Evolutionary conservation across 371 early-diverging fungal species (phyloP).

Genomic region (Phascolomyces articulosus): DNA sequence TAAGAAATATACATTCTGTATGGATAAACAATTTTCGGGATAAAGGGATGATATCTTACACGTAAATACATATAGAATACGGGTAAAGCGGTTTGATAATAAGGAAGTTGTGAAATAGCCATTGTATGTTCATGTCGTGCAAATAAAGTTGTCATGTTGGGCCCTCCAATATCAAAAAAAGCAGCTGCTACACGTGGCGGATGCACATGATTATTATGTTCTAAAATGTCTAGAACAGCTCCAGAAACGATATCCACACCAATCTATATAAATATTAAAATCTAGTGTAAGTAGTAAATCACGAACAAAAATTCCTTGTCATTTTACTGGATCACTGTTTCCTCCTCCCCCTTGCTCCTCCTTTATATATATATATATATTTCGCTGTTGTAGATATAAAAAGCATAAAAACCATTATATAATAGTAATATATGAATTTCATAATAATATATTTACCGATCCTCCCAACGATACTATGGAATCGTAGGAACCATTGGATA

Average conservation of each 20-base stretch:
- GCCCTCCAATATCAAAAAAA: conserved; percentile 29
- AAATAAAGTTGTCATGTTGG: conserved; percentile 30
- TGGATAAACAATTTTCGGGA: too few relatives aligned
- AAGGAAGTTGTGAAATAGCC: conserved; percentile 48
- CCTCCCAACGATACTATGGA: conserved; percentile 37
- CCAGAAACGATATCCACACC: conserved; percentile 26
- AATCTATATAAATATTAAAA: not conserved
- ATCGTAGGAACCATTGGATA: conserved; percentile 22
- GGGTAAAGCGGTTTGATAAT: conserved; percentile 53
- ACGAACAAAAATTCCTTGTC: too few relatives aligned
- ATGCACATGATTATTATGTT: not conserved
- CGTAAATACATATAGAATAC: conserved; percentile 51
- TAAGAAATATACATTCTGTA: too few relatives aligned
- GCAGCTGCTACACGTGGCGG: conserved; percentile 27
- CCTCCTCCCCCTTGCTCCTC: too few relatives aligned
- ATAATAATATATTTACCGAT: conserved; percentile 22
- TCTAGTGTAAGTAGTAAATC: not conserved
- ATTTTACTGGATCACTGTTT: too few relatives aligned
- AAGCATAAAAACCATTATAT: too few relatives aligned
- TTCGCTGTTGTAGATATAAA: not conserved
- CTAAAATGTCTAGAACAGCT: conserved; percentile 29
- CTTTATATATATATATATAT: not conserved
- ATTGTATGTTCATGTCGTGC: conserved; percentile 30
- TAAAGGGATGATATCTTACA: conserved; percentile 18
- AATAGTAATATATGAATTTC: too few relatives aligned